A percentile compares a stretch with the other conserved stretches of the same genome.
Evolutionary conservation across 495 filamentous ascomycete genomes (phyloP).

Genomic region (Aspergillus kassunensis): DNA sequence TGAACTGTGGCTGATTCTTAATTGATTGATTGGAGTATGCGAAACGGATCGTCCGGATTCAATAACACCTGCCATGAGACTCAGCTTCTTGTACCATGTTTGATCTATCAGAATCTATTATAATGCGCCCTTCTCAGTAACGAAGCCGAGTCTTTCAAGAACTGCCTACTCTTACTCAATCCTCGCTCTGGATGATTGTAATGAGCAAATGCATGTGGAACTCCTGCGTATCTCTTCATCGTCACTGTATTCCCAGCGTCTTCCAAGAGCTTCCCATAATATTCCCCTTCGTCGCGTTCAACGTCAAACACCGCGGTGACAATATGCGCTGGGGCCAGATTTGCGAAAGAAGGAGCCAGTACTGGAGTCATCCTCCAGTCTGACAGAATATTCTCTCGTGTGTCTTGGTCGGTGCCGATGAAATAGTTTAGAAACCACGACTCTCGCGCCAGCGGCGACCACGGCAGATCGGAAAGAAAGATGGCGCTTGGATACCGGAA

Average conservation of each 20-base stretch:
- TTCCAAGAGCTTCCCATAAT: conserved; percentile 19
- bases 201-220: conserved; percentile 29
- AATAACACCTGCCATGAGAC: too few species aligned
- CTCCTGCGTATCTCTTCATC: conserved; percentile 22
- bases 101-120: background rate
- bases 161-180: conserved; percentile 7
- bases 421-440: conserved; percentile 27
- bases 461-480: conserved; percentile 18
- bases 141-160: background rate
- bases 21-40: background rate
- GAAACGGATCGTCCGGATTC: too few species aligned
- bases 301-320: conserved; percentile 27
- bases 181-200: conserved; percentile 20
- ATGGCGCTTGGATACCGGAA: conserved; percentile 24
- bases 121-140: background rate
- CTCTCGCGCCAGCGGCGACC: conserved; percentile 23
- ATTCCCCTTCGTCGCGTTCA: conserved; percentile 26
- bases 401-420: conserved; percentile 19
- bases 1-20: too few species aligned
- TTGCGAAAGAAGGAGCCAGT: conserved; percentile 15
- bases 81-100: too few species aligned
- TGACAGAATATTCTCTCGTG: conserved; percentile 13
- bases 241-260: conserved; percentile 22
- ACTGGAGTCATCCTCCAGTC: conserved; percentile 27
- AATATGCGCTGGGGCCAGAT: conserved; percentile 23